A percentile compares a stretch with the other conserved stretches of the same genome.
These are phyloP conservation scores for Torulaspora globosa DNA, from an alignment of 1,139 yeast species.

Conservation along the genomic window DNA sequence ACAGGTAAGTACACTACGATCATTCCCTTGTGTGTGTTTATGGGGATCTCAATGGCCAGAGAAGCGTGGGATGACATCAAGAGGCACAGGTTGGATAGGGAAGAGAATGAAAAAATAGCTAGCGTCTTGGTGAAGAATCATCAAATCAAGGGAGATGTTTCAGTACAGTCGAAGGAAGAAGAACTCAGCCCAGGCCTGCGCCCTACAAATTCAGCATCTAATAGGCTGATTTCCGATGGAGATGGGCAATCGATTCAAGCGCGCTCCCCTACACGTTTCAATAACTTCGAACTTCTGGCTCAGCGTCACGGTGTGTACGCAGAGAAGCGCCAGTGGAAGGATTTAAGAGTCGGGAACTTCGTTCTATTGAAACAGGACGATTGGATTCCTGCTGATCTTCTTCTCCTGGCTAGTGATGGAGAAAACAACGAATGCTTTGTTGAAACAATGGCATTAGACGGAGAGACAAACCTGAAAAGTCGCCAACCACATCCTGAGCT, in stretches of 20 bases:
- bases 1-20: conserved; percentile 96
- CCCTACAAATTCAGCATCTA: not conserved
- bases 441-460: conserved; percentile 97
- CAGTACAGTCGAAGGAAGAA: conserved; percentile 1
- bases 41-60: conserved; percentile 84
- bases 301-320: conserved; percentile 31
- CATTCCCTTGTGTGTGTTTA: conserved; percentile 78
- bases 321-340: conserved; percentile 57
- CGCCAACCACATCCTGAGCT: conserved; percentile 64
- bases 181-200: not conserved
- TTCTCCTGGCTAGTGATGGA: conserved; percentile 63
- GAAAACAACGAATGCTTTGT: conserved; percentile 72
- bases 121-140: conserved; percentile 26
- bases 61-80: conserved; percentile 93
- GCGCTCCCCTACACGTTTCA: conserved; percentile 18
- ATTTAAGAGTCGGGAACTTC: conserved; percentile 80
- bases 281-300: conserved; percentile 28
- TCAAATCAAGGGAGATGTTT: no score
- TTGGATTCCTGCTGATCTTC: conserved; percentile 89
- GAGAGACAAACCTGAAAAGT: conserved; percentile 87
- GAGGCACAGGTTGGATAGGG: conserved; percentile 79
- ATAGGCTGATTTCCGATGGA: not conserved
- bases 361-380: conserved; percentile 71
- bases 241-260: not conserved
- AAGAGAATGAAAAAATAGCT: conserved; percentile 68